Evolutionary conservation across 1,284 basidiomycete genomes (phyloP), one percentile per base, ranked within the genome.

Genomic region (Ceratobasidium sp.): DNA sequence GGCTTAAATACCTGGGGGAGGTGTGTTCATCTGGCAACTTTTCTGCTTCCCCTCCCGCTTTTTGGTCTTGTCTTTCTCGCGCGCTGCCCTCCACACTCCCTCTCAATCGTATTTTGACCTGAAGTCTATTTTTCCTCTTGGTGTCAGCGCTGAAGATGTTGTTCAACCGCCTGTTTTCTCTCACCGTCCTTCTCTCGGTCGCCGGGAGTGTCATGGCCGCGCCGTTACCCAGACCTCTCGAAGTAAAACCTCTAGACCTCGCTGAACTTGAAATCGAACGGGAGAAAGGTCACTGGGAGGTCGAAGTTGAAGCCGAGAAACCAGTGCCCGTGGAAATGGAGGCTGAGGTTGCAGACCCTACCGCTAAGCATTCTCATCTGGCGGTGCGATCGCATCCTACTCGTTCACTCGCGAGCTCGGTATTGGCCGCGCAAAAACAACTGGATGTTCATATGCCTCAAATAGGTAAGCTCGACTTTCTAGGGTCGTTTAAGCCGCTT

Each of bases 391-490:
- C 50, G 10, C 44, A 65, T 14, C 20, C 60, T 0, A 46, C 33
- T 2, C 60, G 60, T 27, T 75, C 73, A 14, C 46, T 66, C 7
- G 46, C 62, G 2, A 60, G 44, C n/a, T 75, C 73, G 33, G 38
- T 66, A 2, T 27, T 75, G 1, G 60, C 35, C 5, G 73, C 73
- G 18, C 73, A 75, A n/a, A 65, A 52, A 12, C 60, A 75, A 46
- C 38, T 75, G 0, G 73, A 75, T 62, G 38, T 4, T 20, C 60
- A 66, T n/a, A 66, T 50, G 23, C 62, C 62, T 1, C 33, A 75
- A 66, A 54, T 75, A 18, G 73, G 73, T 66, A 12, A 44, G 62
- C 12, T 54, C n/a, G 23, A 4, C 3, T 14, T 54, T 7, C 35
- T 0, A n/a, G n/a, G 12, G n/a, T 44, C 27, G 7, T n/a, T 35